Base-by-base conservation (phyloP, 1,139 yeast genomes). In the Debaryomyces fabryi region DNA sequence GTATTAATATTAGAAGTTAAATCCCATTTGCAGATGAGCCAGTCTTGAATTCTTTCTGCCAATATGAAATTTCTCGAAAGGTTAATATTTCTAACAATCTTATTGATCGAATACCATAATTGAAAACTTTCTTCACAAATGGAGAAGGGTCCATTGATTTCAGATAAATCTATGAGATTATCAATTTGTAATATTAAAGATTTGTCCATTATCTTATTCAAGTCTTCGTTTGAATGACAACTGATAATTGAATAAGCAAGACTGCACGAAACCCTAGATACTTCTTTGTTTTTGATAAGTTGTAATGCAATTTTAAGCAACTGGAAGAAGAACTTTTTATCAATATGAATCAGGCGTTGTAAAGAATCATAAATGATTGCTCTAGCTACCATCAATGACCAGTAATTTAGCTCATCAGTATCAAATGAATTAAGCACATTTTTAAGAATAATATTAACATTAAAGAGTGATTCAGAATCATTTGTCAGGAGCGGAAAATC, bases 91-190 rank as follows among this genome's bases (percentile, higher is more conserved):
- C 63, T 63, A 9, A 76, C 69, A 6, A 79, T 56, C n/a, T 63
- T 63, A 21, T 71, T 61, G 6, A 80, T 54, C 0, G 72, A 58
- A 46, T 71, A 63, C 91, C 92, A 86, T 50, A 85, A 81, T 15
- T 61, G 57, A 40, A 82, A 67, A 6, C 86, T 69, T 47, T 76
- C 79, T 41, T 76, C 67, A 45, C 73, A 68, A 1, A 84, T 49
- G 1, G 49, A 32, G 1, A 63, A 58, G 0, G 93, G 92, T 0
- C 92, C 92, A 57, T 77, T 79, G 1, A 82, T 68, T 39, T 81
- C 85, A 0, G 88, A 67, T 12, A 80, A 61, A 39, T 83, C 86
- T 37, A 79, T 65, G 2, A 82, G 48, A 29, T 75, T 77, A 41
- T 76, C 78, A 23, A 82, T 61, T 54, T 78, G 81, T 34, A 72